Evolutionary conservation across 2,329 filamentous ascomycete species (phyloP).

Genomic region (Hirsutella rhossiliensis): DNA sequence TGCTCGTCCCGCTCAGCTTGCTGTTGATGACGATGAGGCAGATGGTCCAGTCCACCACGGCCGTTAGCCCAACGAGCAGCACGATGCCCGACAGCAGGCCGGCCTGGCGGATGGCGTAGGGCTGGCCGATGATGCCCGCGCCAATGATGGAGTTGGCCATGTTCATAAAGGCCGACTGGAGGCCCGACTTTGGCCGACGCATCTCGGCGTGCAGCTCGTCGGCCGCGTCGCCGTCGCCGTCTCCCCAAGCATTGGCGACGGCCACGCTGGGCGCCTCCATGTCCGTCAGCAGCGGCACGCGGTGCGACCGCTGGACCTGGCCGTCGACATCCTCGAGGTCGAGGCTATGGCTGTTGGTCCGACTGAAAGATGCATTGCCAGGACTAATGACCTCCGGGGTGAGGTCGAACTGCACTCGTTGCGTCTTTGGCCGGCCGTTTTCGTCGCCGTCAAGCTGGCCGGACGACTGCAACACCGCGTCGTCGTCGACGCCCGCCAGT

Average conservation of each 20-base stretch:
- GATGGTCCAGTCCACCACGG: conserved; percentile 94
- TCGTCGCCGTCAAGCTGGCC: conserved; percentile 7
- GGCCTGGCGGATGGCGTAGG: conserved; percentile 91
- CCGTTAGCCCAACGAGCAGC: conserved; percentile 66
- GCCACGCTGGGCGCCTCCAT: conserved; percentile 71
- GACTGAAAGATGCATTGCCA: conserved; percentile 9
- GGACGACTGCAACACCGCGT: not conserved
- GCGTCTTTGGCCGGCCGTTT: conserved; percentile 7
- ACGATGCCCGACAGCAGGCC: conserved; percentile 71
- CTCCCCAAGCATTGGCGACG: conserved; percentile 44
- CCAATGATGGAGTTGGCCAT: conserved; percentile 99
- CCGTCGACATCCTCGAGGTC: conserved; percentile 29
- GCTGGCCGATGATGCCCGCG: conserved; percentile 68
- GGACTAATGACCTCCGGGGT: conserved; percentile 29
- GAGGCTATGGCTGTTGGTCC: conserved; percentile 29
- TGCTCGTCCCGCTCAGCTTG: conserved; percentile 86
- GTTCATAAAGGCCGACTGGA: conserved; percentile 93
- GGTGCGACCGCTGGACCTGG: conserved; percentile 35
- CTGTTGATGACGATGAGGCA: conserved; percentile 94
- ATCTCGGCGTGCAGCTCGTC: conserved; percentile 42
- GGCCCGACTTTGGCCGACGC: conserved; percentile 65
- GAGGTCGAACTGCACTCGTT: conserved; percentile 59
- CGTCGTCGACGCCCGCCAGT: conserved; percentile 13
- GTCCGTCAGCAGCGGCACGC: conserved; percentile 65
- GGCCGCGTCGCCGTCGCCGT: conserved; percentile 21